phyloP scores from a whole-genome alignment of 1,139 yeast species.

The Suhomyces atakaporum region DNA sequence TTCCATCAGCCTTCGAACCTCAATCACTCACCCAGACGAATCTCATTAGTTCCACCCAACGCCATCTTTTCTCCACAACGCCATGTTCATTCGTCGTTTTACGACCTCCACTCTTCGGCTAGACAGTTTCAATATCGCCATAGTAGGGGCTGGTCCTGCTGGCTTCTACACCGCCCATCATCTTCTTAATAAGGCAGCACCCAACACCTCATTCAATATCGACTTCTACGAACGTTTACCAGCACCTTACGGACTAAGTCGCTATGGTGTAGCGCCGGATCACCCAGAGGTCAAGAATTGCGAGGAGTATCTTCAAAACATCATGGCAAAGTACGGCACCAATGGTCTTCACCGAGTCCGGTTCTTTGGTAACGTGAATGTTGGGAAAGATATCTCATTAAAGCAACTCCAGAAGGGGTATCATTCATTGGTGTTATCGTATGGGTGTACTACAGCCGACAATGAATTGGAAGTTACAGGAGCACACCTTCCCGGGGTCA shows the following conservation, averaged over 20 bases:
- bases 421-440: constrained; percentile 75
- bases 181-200: constrained; percentile 52
- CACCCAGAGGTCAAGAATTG: constrained; percentile 95
- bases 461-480: constrained; percentile 62
- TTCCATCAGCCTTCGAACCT: too few species aligned
- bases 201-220: constrained; percentile 38
- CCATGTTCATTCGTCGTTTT: constrained; percentile 3
- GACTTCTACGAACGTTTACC: constrained; percentile 82
- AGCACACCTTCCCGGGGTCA: constrained; percentile 60
- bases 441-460: constrained; percentile 74
- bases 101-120: not conserved
- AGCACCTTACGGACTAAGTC: constrained; percentile 85
- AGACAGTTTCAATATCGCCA: constrained; percentile 45
- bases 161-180: constrained; percentile 90
- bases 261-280: constrained; percentile 99
- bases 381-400: constrained; percentile 61
- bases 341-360: constrained; percentile 38
- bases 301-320: constrained; percentile 73
- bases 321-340: constrained; percentile 38
- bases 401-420: constrained; percentile 53
- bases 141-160: constrained; percentile 96
- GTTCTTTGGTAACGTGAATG: constrained; percentile 72
- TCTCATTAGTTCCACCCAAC: too few species aligned
- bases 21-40: too few species aligned
- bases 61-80: too few species aligned